A percentile compares a stretch with the other conserved stretches of the same genome.
These are phyloP conservation scores for Priceomyces medius DNA, from an alignment of 805 yeast genomes.

Conservation along the genomic window DNA sequence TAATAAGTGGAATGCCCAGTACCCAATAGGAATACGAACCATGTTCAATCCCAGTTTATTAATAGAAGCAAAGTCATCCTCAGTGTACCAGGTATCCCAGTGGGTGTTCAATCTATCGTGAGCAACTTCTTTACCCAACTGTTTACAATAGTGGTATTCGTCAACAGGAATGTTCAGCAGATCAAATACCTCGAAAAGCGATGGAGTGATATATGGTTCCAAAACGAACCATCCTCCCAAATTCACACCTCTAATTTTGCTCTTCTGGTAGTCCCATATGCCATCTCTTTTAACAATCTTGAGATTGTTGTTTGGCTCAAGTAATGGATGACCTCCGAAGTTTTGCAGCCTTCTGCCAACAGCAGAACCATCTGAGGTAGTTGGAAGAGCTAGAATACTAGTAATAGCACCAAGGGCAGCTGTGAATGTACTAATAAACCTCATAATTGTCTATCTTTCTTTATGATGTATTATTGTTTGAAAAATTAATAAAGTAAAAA, in stretches of 20 bases:
- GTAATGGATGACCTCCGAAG: constrained; percentile 1
- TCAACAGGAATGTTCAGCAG: constrained; percentile 64
- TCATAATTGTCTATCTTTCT: background rate
- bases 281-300: constrained; percentile 20
- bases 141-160: constrained; percentile 67
- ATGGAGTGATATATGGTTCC: constrained; percentile 85
- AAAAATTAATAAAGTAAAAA: too few species aligned
- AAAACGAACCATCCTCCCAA: constrained; percentile 90
- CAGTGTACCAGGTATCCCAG: constrained; percentile 79
- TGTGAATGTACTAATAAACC: background rate
- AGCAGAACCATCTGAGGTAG: background rate
- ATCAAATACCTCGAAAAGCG: constrained; percentile 53
- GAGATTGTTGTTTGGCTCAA: constrained; percentile 2
- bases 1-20: constrained; percentile 78
- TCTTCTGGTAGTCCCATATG: constrained; percentile 34
- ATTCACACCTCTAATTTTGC: constrained; percentile 63
- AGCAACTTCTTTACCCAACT: constrained; percentile 63
- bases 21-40: constrained; percentile 90
- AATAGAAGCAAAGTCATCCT: constrained; percentile 64
- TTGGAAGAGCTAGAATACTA: constrained; percentile 1
- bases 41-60: constrained; percentile 67
- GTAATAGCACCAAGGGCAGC: background rate
- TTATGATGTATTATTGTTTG: too few species aligned
- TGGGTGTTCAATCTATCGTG: constrained; percentile 54
- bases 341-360: constrained; percentile 15